Base-by-base conservation (phyloP, 805 yeast genomes). In the Starmerella lactis-condensi region DNA sequence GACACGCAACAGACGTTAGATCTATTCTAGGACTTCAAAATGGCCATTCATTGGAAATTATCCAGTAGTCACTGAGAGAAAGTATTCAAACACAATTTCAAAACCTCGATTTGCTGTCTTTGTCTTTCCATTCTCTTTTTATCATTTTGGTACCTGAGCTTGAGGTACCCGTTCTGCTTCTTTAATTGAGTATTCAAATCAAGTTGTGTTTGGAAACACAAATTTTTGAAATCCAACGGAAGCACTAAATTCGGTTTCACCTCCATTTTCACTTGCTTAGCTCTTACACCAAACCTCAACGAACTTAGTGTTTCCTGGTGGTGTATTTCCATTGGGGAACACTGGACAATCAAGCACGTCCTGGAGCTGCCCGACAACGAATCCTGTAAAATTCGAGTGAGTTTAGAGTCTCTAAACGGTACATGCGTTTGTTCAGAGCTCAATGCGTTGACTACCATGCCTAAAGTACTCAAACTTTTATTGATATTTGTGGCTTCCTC, bases 401-500 rank as follows among this genome's bases (percentile, higher is more conserved):
- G 60, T 42, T 75, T 75, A 2, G 91, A 75, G 43, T 76, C 85
- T 34, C 83, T 58, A 41, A 75, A 78, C 0, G 89, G 82, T 7
- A 74, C 56, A 44, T 75, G 79, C 3, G 66, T 58, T 7, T 15
- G 11, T 8, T 17, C 31, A 7, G 31, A 6, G 6, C 26, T 12
- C 28, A 83, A 62, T 0, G 81, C 67, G 43, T 76, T 69, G 25
- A 82, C 78, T 11, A 81, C 91, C 50, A 72, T 70, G 3, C 93
- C 92, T 34, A 82, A 58, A 0, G 82, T 65, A 5, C 81, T 69
- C 23, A 79, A 60, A 1, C 93, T 76, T 26, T 70, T 64, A 51
- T 82, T 83, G 43, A 82, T 75, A 38, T 74, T 77, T 45, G 76
- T 76, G 1, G 92, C 81, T 44, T 82, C 94, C 47, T 79, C 83